Conservation (phyloP, 176 grass and related monocot species). For the Phoenix roebelenii region DNA sequence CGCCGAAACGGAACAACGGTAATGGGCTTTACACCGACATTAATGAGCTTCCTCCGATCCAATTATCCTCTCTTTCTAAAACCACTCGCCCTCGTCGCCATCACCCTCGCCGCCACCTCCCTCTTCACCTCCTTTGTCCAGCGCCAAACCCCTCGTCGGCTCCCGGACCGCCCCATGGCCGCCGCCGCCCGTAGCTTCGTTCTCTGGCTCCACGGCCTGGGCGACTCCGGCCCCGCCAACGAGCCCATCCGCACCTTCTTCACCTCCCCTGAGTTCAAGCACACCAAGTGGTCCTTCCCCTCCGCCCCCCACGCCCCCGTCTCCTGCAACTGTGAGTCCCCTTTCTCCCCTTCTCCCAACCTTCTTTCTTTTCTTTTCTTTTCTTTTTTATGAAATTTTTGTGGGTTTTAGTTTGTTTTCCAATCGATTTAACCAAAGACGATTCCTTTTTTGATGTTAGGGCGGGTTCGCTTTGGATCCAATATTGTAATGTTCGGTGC, state of each 20-base stretch:
- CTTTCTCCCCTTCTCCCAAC: background rate
- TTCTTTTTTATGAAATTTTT: background rate
- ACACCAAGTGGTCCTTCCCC: conserved; percentile 66
- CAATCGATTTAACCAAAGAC: too few species aligned
- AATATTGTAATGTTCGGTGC: too few species aligned
- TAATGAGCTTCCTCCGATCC: background rate
- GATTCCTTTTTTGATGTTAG: too few species aligned
- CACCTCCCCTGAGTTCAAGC: conserved; percentile 57
- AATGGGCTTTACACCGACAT: too few species aligned
- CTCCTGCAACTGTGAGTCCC: conserved; percentile 58
- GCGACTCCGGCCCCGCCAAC: conserved; percentile 85
- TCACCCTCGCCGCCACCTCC: conserved; percentile 34
- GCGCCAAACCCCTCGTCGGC: background rate
- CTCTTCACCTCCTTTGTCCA: conserved; percentile 27
- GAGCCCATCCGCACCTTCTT: conserved; percentile 81
- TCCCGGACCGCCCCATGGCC: conserved; percentile 2
- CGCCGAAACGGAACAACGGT: too few species aligned
- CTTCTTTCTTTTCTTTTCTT: background rate
- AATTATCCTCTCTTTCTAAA: conserved; percentile 19
- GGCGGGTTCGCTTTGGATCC: too few species aligned
- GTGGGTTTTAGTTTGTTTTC: too few species aligned
- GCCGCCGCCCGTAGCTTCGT: conserved; percentile 49
- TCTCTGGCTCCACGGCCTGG: conserved; percentile 83
- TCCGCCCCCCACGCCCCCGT: conserved; percentile 57
- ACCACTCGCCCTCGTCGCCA: conserved; percentile 32